Evolutionary conservation across 1,284 basidiomycete species (phyloP).

Genomic region (Dichomitus squalens): DNA sequence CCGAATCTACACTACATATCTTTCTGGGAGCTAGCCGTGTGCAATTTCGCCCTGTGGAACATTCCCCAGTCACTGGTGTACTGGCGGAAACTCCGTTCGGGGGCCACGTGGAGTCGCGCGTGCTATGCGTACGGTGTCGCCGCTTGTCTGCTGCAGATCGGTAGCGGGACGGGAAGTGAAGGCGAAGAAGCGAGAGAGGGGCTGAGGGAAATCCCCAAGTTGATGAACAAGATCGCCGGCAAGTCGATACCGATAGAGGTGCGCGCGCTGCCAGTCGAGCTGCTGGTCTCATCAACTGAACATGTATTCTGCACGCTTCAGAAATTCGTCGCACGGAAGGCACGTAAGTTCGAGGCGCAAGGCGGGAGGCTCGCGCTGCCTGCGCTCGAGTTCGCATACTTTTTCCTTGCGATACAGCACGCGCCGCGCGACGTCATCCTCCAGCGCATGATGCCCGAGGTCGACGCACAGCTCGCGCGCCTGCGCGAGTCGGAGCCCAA

Average conservation of each 20-base stretch:
- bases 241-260: slow-evolving; percentile 94
- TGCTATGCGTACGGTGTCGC: slow-evolving; percentile 80
- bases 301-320: no score
- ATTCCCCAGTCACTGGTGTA: slow-evolving; percentile 61
- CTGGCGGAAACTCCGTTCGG: slow-evolving; percentile 73
- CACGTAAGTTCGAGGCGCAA: slow-evolving; percentile 84
- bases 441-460: slow-evolving; percentile 58
- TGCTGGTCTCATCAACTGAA: no score
- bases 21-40: slow-evolving; percentile 86
- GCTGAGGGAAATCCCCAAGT: slow-evolving; percentile 39
- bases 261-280: no score
- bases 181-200: no score
- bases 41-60: slow-evolving; percentile 72
- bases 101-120: slow-evolving; percentile 62
- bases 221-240: slow-evolving; percentile 80
- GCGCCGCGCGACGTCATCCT: slow-evolving; percentile 58
- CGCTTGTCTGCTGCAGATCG: slow-evolving; percentile 57
- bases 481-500: slow-evolving; percentile 52
- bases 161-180: slow-evolving; percentile 41
- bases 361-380: slow-evolving; percentile 73
- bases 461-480: slow-evolving; percentile 44
- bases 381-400: slow-evolving; percentile 84
- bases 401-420: slow-evolving; percentile 71
- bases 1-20: slow-evolving; percentile 77
- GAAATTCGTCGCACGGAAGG: slow-evolving; percentile 91